A percentile compares a stretch with the other conserved stretches of the same genome.
These are phyloP conservation scores for Colletotrichum shisoi DNA, from an alignment of 2,329 filamentous ascomycete genomes.

Conservation along the genomic window DNA sequence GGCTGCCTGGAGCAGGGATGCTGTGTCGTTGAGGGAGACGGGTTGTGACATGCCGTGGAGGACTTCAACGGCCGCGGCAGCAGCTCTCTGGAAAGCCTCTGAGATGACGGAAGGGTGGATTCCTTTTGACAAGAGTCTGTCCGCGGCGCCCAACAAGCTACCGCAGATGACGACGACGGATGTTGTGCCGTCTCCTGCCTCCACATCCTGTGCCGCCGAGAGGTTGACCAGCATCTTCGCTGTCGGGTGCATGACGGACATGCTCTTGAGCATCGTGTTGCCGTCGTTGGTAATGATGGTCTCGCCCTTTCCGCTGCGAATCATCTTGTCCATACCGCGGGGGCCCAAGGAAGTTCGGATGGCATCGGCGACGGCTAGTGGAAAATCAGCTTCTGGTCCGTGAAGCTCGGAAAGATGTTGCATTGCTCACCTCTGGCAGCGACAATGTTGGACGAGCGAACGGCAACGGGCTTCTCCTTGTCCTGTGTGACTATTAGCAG, in stretches of 20 bases:
- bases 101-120: constrained; percentile 98
- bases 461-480: constrained; percentile 99
- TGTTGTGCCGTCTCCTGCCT: constrained; percentile 97
- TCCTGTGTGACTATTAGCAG: constrained; percentile 59
- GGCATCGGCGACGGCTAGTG: constrained; percentile 89
- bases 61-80: constrained; percentile 84
- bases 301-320: constrained; percentile 93
- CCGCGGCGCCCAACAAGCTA: constrained; percentile 90
- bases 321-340: constrained; percentile 99
- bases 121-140: constrained; percentile 87
- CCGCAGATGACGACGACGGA: constrained; percentile 98
- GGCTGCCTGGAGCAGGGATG: constrained; percentile 92
- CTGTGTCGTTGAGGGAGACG: constrained; percentile 85
- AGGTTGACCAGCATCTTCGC: constrained; percentile 99
- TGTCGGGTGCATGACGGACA: constrained; percentile 99
- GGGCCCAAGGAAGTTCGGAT: constrained; percentile 96
- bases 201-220: constrained; percentile 95
- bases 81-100: constrained; percentile 95
- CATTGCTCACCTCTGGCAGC: constrained; percentile 81
- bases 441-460: constrained; percentile 95
- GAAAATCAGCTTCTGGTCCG: constrained; percentile 40
- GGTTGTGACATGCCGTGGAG: constrained; percentile 96
- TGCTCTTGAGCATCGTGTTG: constrained; percentile 98
- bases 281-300: constrained; percentile 99
- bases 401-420: constrained; percentile 2